phyloP scores from a whole-genome alignment of 2,329 filamentous ascomycete genomes.

The Chaetomiaceae sp. region DNA sequence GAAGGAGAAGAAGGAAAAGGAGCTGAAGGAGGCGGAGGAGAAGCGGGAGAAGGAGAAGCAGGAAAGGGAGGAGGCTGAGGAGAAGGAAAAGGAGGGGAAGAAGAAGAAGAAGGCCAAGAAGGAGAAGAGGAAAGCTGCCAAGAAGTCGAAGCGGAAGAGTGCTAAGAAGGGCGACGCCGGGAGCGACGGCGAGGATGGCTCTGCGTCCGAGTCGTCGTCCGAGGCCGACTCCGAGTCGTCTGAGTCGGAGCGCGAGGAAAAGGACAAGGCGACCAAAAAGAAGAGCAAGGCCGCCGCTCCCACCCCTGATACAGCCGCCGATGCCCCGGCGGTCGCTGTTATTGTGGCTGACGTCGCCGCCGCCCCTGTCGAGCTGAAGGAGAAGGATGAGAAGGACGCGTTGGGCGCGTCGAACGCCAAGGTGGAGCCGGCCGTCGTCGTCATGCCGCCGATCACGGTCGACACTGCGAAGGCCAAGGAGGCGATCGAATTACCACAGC shows the following conservation, averaged over 20 bases:
- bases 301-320: neutral
- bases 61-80: constrained; percentile 33
- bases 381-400: neutral
- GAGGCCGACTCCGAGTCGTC: constrained; percentile 11
- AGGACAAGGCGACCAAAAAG: constrained; percentile 10
- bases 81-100: constrained; percentile 32
- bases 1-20: constrained; percentile 46
- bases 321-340: neutral
- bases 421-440: constrained; percentile 1
- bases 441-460: constrained; percentile 15
- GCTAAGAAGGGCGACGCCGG: constrained; percentile 15
- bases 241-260: constrained; percentile 10
- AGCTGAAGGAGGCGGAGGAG: constrained; percentile 41
- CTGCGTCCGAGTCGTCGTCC: constrained; percentile 6
- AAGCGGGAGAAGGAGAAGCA: constrained; percentile 37
- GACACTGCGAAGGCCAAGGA: constrained; percentile 22
- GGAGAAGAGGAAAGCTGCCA: constrained; percentile 24
- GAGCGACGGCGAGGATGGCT: neutral
- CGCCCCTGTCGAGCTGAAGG: constrained; percentile 8
- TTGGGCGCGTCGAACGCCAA: neutral
- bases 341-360: neutral
- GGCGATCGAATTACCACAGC: constrained; percentile 7
- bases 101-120: constrained; percentile 30
- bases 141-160: constrained; percentile 22
- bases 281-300: constrained; percentile 5